A percentile compares a stretch with the other conserved stretches of the same genome.
These are phyloP conservation scores for Geotrichum aggregatum DNA, from an alignment of 1,139 yeast species.

Conservation along the genomic window DNA sequence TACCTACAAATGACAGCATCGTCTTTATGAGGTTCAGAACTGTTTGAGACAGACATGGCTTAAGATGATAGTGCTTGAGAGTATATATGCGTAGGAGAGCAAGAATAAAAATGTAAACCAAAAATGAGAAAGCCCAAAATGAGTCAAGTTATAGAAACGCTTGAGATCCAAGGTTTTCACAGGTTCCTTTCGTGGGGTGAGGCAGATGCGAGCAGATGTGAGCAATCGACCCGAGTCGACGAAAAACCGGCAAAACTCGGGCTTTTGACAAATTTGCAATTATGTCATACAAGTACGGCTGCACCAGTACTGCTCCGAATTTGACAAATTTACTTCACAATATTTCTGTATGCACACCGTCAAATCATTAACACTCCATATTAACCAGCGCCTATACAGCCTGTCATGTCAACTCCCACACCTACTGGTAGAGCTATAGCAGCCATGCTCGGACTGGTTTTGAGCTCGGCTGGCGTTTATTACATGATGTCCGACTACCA, in stretches of 20 bases:
- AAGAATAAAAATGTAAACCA: not conserved
- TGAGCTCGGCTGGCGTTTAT: constrained; percentile 15
- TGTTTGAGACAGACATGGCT: not conserved
- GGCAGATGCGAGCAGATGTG: too few relatives aligned
- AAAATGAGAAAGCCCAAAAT: not conserved
- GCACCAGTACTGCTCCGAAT: too few relatives aligned
- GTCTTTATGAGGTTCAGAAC: constrained; percentile 17
- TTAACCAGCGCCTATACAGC: not conserved
- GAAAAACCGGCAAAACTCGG: not conserved
- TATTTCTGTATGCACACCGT: not conserved
- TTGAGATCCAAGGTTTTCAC: not conserved
- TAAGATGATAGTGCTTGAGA: not conserved
- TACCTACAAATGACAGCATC: constrained; percentile 20
- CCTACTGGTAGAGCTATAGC: constrained; percentile 21
- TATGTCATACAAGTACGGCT: too few relatives aligned
- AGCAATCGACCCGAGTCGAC: not conserved
- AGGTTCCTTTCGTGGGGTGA: not conserved
- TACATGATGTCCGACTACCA: constrained; percentile 21
- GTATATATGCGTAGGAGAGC: too few relatives aligned
- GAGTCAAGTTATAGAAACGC: not conserved
- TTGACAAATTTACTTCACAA: not conserved
- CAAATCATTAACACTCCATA: not conserved
- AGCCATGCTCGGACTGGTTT: constrained; percentile 14
- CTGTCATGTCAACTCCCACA: constrained; percentile 11
- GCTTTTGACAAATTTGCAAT: not conserved